A percentile compares a stretch with the other conserved stretches of the same genome.
Conservation (phyloP, 139 green algal genomes). For the Auxenochlorella pyrenoidosa region DNA sequence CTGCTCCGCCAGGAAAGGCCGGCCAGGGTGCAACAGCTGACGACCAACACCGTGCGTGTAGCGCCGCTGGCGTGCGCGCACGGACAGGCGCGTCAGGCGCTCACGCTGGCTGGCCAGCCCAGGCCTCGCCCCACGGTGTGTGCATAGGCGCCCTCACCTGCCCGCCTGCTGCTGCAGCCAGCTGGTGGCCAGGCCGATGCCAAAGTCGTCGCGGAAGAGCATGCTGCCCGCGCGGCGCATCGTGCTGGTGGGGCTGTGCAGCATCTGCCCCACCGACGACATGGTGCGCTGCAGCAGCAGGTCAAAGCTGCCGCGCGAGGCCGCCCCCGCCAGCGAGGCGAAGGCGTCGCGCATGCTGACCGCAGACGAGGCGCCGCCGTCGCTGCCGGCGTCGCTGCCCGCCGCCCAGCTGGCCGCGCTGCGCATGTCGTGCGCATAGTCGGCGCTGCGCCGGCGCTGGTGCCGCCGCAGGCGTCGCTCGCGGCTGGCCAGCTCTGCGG, state of each 20-base stretch:
- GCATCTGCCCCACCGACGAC: slow-evolving; percentile 15
- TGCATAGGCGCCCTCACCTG: neutral
- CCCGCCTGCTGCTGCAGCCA: neutral
- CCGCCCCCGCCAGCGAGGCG: neutral
- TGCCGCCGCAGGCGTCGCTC: slow-evolving; percentile 23
- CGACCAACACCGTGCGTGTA: too few species aligned
- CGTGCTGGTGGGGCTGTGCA: slow-evolving; percentile 16
- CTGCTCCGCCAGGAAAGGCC: too few species aligned
- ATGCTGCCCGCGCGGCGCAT: slow-evolving; percentile 17
- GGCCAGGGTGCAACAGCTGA: too few species aligned
- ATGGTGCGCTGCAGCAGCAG: slow-evolving; percentile 33
- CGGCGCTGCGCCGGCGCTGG: slow-evolving; percentile 40
- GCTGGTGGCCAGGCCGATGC: slow-evolving; percentile 21
- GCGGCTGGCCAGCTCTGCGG: slow-evolving; percentile 1
- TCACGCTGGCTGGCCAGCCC: too few species aligned
- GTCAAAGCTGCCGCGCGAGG: slow-evolving; percentile 14
- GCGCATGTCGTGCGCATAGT: slow-evolving; percentile 29
- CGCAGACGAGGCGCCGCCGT: neutral
- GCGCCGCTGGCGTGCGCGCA: too few species aligned
- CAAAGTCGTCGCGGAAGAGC: slow-evolving; percentile 45
- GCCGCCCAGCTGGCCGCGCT: neutral
- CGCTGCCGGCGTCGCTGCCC: neutral
- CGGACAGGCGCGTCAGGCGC: too few species aligned
- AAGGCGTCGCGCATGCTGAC: neutral
- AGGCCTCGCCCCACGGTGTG: too few species aligned